Percentiles rank a stretch among this genome's conserved stretches.
Evolutionary conservation across 768 basidiomycete species (phyloP).

Genomic region (Phlebiopsis flavidoalba): DNA sequence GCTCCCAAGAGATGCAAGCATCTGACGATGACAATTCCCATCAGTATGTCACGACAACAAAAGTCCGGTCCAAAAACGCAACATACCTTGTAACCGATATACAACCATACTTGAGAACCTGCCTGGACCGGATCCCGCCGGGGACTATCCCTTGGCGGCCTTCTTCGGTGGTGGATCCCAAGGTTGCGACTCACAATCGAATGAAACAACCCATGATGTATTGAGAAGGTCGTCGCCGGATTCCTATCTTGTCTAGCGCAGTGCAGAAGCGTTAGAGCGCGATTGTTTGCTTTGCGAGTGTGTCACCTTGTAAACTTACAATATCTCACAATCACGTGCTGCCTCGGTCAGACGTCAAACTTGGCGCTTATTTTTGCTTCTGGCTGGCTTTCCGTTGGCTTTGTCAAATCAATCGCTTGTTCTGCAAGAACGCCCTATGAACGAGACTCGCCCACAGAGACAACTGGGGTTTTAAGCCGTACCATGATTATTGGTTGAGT

Average conservation of each 20-base stretch:
- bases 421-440: neutral
- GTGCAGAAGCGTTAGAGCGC: conserved; percentile 26
- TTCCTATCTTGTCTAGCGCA: conserved; percentile 72
- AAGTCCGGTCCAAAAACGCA: neutral
- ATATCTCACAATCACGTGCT: too few species aligned
- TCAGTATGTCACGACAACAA: too few species aligned
- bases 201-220: conserved; percentile 91
- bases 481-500: conserved; percentile 86
- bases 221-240: conserved; percentile 60
- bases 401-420: conserved; percentile 93
- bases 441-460: conserved; percentile 1
- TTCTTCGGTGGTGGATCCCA: too few species aligned
- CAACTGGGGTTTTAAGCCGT: conserved; percentile 11
- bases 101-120: conserved; percentile 75
- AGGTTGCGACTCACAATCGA: conserved; percentile 95
- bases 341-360: conserved; percentile 81
- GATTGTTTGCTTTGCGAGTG: conserved; percentile 5
- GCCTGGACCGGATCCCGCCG: conserved; percentile 63
- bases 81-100: conserved; percentile 82
- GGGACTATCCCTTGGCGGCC: conserved; percentile 87
- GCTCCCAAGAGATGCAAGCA: conserved; percentile 73
- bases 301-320: conserved; percentile 40
- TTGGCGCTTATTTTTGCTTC: conserved; percentile 89
- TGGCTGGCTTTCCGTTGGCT: conserved; percentile 94
- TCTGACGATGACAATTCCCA: conserved; percentile 12